phyloP scores from a whole-genome alignment of 441 rosid genomes.

The Cnidoscolus chayamansa region DNA sequence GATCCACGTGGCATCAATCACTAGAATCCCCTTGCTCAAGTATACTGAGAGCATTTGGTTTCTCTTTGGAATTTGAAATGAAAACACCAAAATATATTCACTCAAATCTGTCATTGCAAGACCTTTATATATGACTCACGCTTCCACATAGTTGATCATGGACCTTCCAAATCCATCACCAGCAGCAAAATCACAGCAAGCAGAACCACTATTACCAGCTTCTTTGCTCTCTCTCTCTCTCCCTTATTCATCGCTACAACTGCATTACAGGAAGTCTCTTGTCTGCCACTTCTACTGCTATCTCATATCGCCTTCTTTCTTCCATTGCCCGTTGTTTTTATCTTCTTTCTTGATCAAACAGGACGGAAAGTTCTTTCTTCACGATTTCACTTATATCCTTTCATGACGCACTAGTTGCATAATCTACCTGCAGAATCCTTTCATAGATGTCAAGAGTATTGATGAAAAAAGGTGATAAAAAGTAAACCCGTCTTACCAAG shows the following conservation, averaged over 20 bases:
- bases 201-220: conserved; percentile 26
- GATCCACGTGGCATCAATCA: conserved; percentile 59
- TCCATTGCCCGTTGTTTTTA: conserved; percentile 24
- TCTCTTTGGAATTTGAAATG: conserved; percentile 49
- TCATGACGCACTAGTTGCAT: conserved; percentile 41
- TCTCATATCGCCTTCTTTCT: conserved; percentile 25
- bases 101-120: conserved; percentile 46
- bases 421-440: conserved; percentile 34
- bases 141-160: conserved; percentile 57
- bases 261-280: conserved; percentile 43
- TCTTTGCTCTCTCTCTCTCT: conserved; percentile 20
- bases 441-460: conserved; percentile 34
- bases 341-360: conserved; percentile 33
- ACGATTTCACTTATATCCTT: conserved; percentile 30
- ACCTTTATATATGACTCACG: conserved; percentile 37
- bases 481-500: conserved; percentile 45
- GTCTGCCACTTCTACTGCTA: conserved; percentile 62
- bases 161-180: conserved; percentile 47
- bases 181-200: conserved; percentile 28
- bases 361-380: conserved; percentile 26
- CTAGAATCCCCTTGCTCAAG: conserved; percentile 24
- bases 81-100: conserved; percentile 42
- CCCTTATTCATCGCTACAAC: conserved; percentile 29
- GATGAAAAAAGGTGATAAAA: conserved; percentile 34
- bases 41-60: conserved; percentile 36